These are phyloP conservation scores for Penicillium brevicompactum DNA, from an alignment of 2,329 filamentous ascomycete genomes.

Conservation along the genomic window DNA sequence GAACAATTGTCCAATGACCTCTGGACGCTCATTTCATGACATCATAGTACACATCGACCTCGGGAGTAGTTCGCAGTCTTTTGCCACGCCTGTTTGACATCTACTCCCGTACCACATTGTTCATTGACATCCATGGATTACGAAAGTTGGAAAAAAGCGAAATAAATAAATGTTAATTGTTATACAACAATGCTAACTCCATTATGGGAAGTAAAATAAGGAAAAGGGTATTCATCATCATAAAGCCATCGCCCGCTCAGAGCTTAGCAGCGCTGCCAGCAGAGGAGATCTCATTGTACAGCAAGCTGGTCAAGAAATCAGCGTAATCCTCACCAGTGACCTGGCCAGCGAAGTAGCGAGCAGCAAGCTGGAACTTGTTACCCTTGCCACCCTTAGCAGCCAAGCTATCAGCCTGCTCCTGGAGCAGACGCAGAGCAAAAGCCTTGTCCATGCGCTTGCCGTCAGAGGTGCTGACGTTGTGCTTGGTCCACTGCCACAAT, in stretches of 20 bases:
- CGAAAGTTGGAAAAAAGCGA: neutral
- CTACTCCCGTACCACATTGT: too few species aligned
- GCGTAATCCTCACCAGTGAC: constrained; percentile 97
- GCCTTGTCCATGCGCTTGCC: constrained; percentile 92
- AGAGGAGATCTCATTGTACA: constrained; percentile 66
- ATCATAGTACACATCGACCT: too few species aligned
- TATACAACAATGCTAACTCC: constrained; percentile 27
- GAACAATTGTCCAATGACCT: too few species aligned
- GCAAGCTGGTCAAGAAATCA: constrained; percentile 84
- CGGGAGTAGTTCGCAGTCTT: too few species aligned
- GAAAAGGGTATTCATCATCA: constrained; percentile 34
- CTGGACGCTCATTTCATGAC: too few species aligned
- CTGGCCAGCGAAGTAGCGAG: constrained; percentile 89
- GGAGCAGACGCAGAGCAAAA: constrained; percentile 82
- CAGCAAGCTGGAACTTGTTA: constrained; percentile 88
- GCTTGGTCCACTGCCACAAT: constrained; percentile 92
- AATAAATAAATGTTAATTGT: constrained; percentile 12
- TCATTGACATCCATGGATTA: too few species aligned
- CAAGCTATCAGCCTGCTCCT: constrained; percentile 80
- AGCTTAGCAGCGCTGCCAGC: constrained; percentile 70
- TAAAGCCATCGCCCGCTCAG: constrained; percentile 40
- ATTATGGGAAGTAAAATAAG: constrained; percentile 13
- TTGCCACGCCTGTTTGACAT: too few species aligned
- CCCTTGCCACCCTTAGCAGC: constrained; percentile 75
- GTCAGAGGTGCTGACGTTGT: constrained; percentile 74